A percentile compares a stretch with the other conserved stretches of the same genome.
These are phyloP conservation scores for Stephanodiscus minutulus DNA, from an alignment of 108 stramenopile genomes.

Conservation along the genomic window DNA sequence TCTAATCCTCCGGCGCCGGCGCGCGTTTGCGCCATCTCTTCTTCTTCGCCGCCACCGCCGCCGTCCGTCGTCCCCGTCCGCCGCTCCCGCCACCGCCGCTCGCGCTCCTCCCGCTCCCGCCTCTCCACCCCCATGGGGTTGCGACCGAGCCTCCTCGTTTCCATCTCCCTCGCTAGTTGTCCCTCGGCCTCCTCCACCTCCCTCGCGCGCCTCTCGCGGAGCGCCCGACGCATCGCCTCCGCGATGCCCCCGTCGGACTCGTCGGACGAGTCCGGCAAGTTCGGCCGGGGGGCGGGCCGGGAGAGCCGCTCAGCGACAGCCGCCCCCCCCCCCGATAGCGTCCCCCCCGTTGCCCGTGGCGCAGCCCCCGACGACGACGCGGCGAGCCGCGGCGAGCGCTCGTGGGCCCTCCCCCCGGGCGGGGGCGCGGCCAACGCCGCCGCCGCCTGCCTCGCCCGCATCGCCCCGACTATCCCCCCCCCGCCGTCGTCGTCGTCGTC, in stretches of 20 bases:
- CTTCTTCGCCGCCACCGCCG: not conserved
- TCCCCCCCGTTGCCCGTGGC: not conserved
- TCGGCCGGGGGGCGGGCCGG: not conserved
- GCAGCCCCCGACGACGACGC: not conserved
- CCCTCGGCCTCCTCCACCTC: not conserved
- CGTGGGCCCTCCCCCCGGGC: not conserved
- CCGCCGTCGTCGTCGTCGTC: not conserved
- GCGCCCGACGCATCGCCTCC: not conserved
- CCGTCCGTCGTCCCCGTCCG: not conserved
- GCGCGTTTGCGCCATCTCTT: not conserved
- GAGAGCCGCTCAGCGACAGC: not conserved
- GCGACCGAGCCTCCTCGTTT: not conserved
- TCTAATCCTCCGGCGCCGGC: slow-evolving; percentile 21
- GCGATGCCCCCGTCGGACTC: not conserved
- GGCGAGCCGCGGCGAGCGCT: not conserved
- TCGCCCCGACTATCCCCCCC: not conserved
- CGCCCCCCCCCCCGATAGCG: not conserved
- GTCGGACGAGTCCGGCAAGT: not conserved
- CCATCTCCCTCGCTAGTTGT: not conserved
- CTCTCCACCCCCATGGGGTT: slow-evolving; percentile 13
- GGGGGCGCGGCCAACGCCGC: not conserved
- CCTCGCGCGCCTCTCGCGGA: not conserved
- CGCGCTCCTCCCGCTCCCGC: slow-evolving; percentile 16
- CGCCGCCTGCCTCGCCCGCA: slow-evolving; percentile 1
- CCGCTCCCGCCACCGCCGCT: slow-evolving; percentile 19